A percentile compares a stretch with the other conserved stretches of the same genome.
Evolutionary conservation across 2,329 filamentous ascomycete genomes (phyloP).

Genomic region (Colletotrichum somersetense): DNA sequence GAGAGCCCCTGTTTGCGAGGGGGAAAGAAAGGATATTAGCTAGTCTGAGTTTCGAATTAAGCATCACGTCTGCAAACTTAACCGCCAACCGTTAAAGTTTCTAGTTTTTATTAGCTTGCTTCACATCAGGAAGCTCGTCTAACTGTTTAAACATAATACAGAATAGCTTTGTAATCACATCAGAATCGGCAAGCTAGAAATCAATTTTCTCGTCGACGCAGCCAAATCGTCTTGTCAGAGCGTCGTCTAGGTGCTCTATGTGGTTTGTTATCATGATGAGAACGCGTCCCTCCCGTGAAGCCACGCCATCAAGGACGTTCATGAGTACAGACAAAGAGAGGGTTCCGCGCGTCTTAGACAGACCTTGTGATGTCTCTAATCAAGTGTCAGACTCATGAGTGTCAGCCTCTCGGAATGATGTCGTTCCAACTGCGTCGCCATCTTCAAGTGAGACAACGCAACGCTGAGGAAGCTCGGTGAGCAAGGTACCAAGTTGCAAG

Average conservation of each 20-base stretch:
- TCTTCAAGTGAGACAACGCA: slow-evolving; percentile 58
- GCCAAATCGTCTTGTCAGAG: slow-evolving; percentile 48
- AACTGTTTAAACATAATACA: neutral
- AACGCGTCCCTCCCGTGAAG: slow-evolving; percentile 43
- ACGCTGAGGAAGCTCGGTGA: slow-evolving; percentile 50
- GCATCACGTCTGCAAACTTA: neutral
- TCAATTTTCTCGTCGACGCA: slow-evolving; percentile 71
- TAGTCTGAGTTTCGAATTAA: neutral
- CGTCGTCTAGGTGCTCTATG: slow-evolving; percentile 44
- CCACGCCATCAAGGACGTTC: slow-evolving; percentile 45
- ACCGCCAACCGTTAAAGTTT: neutral
- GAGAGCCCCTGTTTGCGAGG: neutral
- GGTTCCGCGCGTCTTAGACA: slow-evolving; percentile 18
- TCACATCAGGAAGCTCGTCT: neutral
- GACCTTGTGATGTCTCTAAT: neutral
- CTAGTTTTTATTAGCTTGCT: neutral
- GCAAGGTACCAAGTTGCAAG: slow-evolving; percentile 47
- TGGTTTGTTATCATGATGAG: slow-evolving; percentile 48
- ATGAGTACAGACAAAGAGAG: slow-evolving; percentile 42
- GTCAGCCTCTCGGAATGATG: neutral
- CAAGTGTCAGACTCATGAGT: neutral
- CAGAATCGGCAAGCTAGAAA: slow-evolving; percentile 11
- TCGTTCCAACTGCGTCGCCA: slow-evolving; percentile 49
- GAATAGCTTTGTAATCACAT: neutral
- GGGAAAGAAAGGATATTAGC: neutral